phyloP scores from a whole-genome alignment of 768 basidiomycete genomes.

The Pholiota molesta region DNA sequence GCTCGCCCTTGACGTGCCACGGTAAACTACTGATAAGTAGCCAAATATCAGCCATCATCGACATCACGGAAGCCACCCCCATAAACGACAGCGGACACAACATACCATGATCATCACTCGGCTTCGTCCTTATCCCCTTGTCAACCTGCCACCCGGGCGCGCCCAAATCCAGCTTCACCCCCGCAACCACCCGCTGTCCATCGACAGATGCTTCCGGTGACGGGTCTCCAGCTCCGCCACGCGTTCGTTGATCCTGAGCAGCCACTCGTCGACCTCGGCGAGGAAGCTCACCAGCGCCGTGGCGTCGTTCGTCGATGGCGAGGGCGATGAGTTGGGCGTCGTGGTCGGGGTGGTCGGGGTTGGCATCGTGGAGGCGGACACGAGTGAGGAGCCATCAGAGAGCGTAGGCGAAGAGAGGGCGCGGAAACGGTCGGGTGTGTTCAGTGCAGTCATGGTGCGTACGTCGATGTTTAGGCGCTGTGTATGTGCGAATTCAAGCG shows the following conservation, averaged over 20 bases:
- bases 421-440: not conserved
- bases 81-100: not conserved
- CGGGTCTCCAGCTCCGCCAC: conserved; percentile 23
- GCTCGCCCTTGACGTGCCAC: not conserved
- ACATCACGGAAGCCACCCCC: not conserved
- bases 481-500: not conserved
- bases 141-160: not conserved
- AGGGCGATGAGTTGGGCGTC: conserved; percentile 1
- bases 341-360: conserved; percentile 5
- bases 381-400: not conserved
- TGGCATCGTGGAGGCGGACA: not conserved
- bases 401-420: not conserved
- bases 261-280: conserved; percentile 26
- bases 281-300: conserved; percentile 12
- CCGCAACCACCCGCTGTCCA: conserved; percentile 10
- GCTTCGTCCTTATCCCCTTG: not conserved
- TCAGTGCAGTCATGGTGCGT: not conserved
- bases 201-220: conserved; percentile 19
- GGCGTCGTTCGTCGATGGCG: not conserved
- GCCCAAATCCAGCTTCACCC: not conserved
- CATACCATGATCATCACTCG: not conserved
- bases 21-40: not conserved
- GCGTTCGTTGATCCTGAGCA: conserved; percentile 19
- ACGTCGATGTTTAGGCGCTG: not conserved
- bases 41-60: not conserved